Evolutionary conservation across 139 green algal genomes (phyloP).

Genomic region (Chlorella sp.): DNA sequence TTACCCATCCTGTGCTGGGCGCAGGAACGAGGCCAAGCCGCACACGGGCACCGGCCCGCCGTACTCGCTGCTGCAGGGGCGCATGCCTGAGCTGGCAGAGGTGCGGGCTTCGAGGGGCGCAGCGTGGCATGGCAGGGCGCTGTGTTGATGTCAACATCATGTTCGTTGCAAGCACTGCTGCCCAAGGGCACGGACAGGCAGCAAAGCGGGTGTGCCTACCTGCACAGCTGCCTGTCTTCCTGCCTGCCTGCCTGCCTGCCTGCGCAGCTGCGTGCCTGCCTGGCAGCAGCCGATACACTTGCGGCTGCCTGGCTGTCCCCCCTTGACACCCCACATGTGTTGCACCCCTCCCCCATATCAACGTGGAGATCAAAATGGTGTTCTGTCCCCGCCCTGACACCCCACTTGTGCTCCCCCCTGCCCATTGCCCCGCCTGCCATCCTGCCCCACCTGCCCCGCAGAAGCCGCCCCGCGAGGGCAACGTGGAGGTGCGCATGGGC

Average conservation of each 20-base stretch:
- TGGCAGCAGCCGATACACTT: too few relatives aligned
- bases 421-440: not conserved
- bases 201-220: too few relatives aligned
- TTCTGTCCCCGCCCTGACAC: not conserved
- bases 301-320: not conserved
- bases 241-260: not conserved
- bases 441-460: not conserved
- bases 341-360: too few relatives aligned
- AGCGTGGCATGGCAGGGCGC: too few relatives aligned
- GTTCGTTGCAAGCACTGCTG: too few relatives aligned
- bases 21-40: conserved; percentile 30
- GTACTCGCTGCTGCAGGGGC: conserved; percentile 62
- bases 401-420: not conserved
- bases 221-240: not conserved
- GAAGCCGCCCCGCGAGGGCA: conserved; percentile 1
- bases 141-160: too few relatives aligned
- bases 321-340: too few relatives aligned
- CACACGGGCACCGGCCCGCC: conserved; percentile 42
- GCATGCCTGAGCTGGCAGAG: conserved; percentile 30
- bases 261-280: not conserved
- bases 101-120: too few relatives aligned
- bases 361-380: too few relatives aligned
- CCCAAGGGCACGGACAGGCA: too few relatives aligned
- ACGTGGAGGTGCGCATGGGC: conserved; percentile 41
- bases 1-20: not conserved